Conservation (phyloP, 2,329 filamentous ascomycete genomes). For the Aspergillus ochraceoroseus region DNA sequence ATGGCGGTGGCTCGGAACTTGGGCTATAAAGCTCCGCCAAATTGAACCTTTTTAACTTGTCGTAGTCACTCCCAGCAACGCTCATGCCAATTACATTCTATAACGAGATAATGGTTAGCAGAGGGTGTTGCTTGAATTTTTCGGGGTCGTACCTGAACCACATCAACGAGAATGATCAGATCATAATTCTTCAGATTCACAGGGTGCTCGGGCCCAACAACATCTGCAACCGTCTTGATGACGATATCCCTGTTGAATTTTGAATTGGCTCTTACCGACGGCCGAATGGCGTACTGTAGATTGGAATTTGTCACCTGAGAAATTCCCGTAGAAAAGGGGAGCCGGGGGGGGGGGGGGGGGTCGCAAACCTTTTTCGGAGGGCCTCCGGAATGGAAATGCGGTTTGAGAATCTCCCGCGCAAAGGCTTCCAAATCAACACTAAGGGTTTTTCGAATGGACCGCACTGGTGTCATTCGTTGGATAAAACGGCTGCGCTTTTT, state of each 20-base stretch:
- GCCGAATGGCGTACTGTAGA: slow-evolving; percentile 58
- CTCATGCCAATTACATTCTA: slow-evolving; percentile 62
- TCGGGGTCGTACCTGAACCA: slow-evolving; percentile 61
- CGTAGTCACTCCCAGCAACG: slow-evolving; percentile 56
- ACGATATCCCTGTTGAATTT: slow-evolving; percentile 54
- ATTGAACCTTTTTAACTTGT: slow-evolving; percentile 59
- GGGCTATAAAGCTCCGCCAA: slow-evolving; percentile 57
- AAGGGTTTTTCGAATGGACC: slow-evolving; percentile 54
- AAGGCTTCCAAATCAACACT: slow-evolving; percentile 55
- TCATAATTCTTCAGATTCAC: slow-evolving; percentile 60
- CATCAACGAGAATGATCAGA: slow-evolving; percentile 56
- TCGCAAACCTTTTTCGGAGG: slow-evolving; percentile 52
- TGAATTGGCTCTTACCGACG: slow-evolving; percentile 57
- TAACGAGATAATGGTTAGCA: slow-evolving; percentile 18
- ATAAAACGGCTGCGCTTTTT: slow-evolving; percentile 55
- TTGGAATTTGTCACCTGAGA: neutral
- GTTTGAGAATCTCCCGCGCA: slow-evolving; percentile 53
- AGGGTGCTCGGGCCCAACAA: slow-evolving; percentile 54
- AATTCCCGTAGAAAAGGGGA: neutral
- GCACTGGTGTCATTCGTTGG: slow-evolving; percentile 58
- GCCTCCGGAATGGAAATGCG: slow-evolving; percentile 54
- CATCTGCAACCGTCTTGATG: slow-evolving; percentile 56
- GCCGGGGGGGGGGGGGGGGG: too few species aligned
- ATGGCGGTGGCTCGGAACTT: slow-evolving; percentile 30
- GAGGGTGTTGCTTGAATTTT: too few species aligned